Base-by-base conservation (phyloP, 1,139 yeast genomes). In the Hansenula sp. region DNA sequence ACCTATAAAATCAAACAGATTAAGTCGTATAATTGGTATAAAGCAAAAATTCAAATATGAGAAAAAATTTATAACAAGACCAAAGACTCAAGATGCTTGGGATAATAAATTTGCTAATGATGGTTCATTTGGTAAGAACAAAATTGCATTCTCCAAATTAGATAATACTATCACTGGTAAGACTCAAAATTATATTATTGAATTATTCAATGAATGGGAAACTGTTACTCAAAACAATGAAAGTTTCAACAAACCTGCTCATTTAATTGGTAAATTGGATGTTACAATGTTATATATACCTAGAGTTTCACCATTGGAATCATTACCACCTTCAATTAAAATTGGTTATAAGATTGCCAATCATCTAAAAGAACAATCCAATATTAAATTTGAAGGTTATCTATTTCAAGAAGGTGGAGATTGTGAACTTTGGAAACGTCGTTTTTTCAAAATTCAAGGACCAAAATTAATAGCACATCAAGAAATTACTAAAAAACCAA, bases 191-290 rank as follows among this genome's bases (percentile, higher is more conserved):
- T 76, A 79, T 56, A 74, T 75, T 43, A 63, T 88, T 46, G 77
- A 81, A 15, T 76, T 93, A 57, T 78, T 78, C 62, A 89, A 89
- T 59, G 96, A 89, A 61, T 91, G 97, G 97, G 85, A 81, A 42
- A 70, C 59, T 1, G 69, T 65, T 25, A 48, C 55, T 9, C 62
- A 58, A 25, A 59, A 59, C 9, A 66, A 70, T 15, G 61, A 62
- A 15, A 57, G 57, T 18, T 57, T 59, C 31, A 63, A 66, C 49
- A 65, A 70, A 38, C 67, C 72, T 19, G 88, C 94, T 2, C 81
- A 82, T 59, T 68, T 75, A 35, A 74, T 86, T 52, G 94, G 87
- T 12, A 76, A 77, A 40, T 63, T 91, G 42, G 83, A 84, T 54
- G 78, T 86, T 21, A 79, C 81, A 44, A 81, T 87, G 84, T 68